Base-by-base conservation (phyloP, 345 rosid species). In the Aquilaria sinensis region DNA sequence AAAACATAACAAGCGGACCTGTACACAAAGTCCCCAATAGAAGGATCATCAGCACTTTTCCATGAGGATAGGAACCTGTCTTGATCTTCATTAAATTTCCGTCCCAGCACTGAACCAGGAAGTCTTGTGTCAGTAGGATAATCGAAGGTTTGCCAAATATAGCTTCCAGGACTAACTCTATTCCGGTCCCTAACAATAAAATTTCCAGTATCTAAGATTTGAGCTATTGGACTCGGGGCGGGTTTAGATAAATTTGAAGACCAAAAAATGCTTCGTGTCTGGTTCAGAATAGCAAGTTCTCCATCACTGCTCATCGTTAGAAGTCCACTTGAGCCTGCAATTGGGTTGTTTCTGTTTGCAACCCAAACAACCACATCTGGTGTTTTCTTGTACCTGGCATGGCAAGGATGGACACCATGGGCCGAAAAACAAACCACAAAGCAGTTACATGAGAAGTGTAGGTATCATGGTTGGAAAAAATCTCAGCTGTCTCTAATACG, bases 131-230 rank as follows among this genome's bases (percentile, higher is more conserved):
- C 78, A 4, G 78, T 61, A 32, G 66, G 78, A 12, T 74, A 31
- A 64, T 66, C 57, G 58, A 74, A 74, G n/a, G 87, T 83, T 67
- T 84, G 83, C 89, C 89, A 86, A 4, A 69, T 4, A 0, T 2
- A 58, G 11, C 32, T 0, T 10, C 8, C 69, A 23, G 61, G 57
- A 48, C 32, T 57, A 0, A 51, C 62, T 64, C 31, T 33, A 2
- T 53, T 30, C 5, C 10, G 12, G 2, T 65, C 74, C 55, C 53
- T 67, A 29, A 86, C 50, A 41, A 78, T 82, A 7, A 86, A 63
- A 65, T 86, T 73, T 6, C 92, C 92, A 7, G 79, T 67, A 45
- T 70, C 75, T 10, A 63, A 45, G 47, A 86, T 61, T 67, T 63
- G 65, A 6, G 74, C 67, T 23, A 69, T 67, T 12, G 72, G 75